Evolutionary conservation across 1,284 basidiomycete genomes (phyloP), one percentile per base, ranked within the genome.

Genomic region (Anthracocystis setariae): DNA sequence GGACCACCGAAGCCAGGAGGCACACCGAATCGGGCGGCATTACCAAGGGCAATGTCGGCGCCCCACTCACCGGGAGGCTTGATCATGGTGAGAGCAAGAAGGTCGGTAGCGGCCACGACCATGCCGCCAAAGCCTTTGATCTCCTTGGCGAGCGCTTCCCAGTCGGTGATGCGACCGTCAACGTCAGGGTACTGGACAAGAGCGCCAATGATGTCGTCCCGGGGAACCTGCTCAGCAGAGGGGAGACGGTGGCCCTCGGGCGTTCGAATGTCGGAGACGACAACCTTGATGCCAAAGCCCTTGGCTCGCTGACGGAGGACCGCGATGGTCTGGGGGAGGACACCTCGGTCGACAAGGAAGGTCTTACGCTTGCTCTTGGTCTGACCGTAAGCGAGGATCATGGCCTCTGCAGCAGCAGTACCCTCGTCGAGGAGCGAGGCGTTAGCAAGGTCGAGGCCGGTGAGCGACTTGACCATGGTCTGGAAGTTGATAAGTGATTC

Each of bases 11-110:
- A 83, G 25, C 84, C 84, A 27, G 84, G 80, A n/a, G 83, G 83
- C 4, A 84, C 84, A 58, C 95, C 95, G 80, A 98, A 98, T 40
- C 95, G 89, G 43, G 92, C 94, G 35, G 93, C 92, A 83, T 95
- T 98, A 40, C 95, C 95, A 52, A 95, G 86, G 3, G 94, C 94
- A 72, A 98, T 90, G 84, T 98, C 95, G 33, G 94, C 94, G 47
- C 95, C 95, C 93, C 95, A 98, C 86, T 98, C 95, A 59, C 95
- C 95, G 12, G 95, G 95, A 23, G 95, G 93, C 81, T 92, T 93
- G 76, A 98, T 87, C 87, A 94, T 88, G 8, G 94, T 94, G 79
- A 98, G 86, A 2, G 95, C 93, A 27, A 98, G 87, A 48, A 98
- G 88, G 84, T 98, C 95, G 13, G 93, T 93, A 12, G 93, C 93